A percentile compares a stretch with the other conserved stretches of the same genome.
phyloP scores from a whole-genome alignment of 2,329 filamentous ascomycete genomes.

The Aspergillus sp. region DNA sequence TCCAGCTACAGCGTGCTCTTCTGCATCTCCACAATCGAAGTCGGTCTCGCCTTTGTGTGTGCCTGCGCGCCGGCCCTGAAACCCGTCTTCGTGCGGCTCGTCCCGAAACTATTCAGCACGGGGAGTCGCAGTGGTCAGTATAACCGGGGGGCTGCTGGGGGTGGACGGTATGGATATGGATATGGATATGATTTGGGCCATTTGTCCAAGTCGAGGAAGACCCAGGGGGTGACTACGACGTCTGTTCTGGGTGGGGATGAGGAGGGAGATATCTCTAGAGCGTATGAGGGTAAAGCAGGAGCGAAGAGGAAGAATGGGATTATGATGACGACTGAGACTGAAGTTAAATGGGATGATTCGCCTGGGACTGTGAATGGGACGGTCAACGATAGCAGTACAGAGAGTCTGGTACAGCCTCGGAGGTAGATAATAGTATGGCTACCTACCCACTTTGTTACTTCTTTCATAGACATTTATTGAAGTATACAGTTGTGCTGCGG shows the following conservation, averaged over 20 bases:
- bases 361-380: not conserved
- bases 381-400: no score
- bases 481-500: no score
- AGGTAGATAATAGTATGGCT: no score
- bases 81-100: conserved; percentile 9
- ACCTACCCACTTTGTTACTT: no score
- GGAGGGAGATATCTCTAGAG: not conserved
- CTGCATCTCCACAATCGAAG: conserved; percentile 30
- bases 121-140: not conserved
- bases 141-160: not conserved
- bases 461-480: no score
- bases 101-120: conserved; percentile 4
- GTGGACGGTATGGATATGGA: not conserved
- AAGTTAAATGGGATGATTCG: conserved; percentile 5
- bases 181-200: not conserved
- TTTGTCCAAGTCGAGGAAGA: not conserved
- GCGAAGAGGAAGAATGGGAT: not conserved
- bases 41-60: conserved; percentile 29
- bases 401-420: no score
- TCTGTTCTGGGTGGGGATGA: not conserved
- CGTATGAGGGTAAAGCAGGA: not conserved
- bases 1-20: conserved; percentile 28
- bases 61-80: conserved; percentile 32
- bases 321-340: conserved; percentile 6
- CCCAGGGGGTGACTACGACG: not conserved